These are phyloP conservation scores for Solanum aculeatissimum DNA, from an alignment of 305 asterid species.

Conservation along the genomic window DNA sequence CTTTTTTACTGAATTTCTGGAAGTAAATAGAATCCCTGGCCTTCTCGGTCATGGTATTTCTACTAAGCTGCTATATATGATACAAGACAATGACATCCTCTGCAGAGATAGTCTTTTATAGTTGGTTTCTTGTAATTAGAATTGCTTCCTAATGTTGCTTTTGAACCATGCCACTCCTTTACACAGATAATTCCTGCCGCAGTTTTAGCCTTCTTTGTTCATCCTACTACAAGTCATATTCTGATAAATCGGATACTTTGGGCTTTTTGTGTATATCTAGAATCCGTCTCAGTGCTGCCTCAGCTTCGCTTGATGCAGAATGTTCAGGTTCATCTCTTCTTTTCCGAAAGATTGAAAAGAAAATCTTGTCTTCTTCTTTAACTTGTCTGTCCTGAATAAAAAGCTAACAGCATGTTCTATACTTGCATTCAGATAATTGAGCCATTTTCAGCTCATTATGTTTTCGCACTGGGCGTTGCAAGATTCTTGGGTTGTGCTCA, in stretches of 20 bases:
- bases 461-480: conserved; percentile 71
- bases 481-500: conserved; percentile 75
- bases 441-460: conserved; percentile 80
- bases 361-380: background rate
- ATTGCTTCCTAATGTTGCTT: background rate
- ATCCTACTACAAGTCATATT: conserved; percentile 42
- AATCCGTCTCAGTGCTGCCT: conserved; percentile 69
- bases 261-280: conserved; percentile 72
- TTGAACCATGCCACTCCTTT: background rate
- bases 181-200: conserved; percentile 51
- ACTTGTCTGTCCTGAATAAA: background rate
- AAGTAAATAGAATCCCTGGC: background rate
- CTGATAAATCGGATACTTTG: conserved; percentile 41
- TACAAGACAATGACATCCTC: background rate
- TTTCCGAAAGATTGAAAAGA: background rate
- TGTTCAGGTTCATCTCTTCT: conserved; percentile 38
- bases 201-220: conserved; percentile 43
- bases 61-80: background rate
- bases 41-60: background rate
- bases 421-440: conserved; percentile 51
- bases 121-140: background rate
- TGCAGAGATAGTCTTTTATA: background rate
- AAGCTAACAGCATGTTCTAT: background rate
- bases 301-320: conserved; percentile 84
- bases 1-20: background rate